These are phyloP conservation scores for Sporothrix brasiliensis DNA, from an alignment of 2,329 filamentous ascomycete species.

Conservation along the genomic window DNA sequence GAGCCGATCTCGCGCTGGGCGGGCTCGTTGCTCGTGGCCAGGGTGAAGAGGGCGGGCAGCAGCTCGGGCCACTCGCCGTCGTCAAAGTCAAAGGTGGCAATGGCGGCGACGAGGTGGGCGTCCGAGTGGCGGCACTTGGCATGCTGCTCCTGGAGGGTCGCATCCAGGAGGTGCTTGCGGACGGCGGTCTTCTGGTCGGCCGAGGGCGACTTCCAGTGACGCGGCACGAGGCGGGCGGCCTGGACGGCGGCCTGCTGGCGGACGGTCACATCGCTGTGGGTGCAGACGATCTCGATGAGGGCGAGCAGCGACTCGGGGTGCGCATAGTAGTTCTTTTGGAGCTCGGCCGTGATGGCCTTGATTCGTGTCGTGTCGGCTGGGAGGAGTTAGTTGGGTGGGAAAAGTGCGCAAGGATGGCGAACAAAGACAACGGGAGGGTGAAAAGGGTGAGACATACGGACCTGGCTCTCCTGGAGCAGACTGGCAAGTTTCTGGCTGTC, in stretches of 20 bases:
- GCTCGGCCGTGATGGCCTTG: conserved; percentile 84
- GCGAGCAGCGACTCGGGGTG: conserved; percentile 80
- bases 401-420: conserved; percentile 23
- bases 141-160: conserved; percentile 77
- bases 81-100: conserved; percentile 83
- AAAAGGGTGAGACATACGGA: conserved; percentile 62
- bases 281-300: conserved; percentile 85
- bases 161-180: conserved; percentile 79
- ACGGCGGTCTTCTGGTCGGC: conserved; percentile 77
- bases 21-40: conserved; percentile 73
- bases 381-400: conserved; percentile 31
- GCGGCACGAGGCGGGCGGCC: conserved; percentile 76
- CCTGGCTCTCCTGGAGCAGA: conserved; percentile 83
- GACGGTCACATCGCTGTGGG: conserved; percentile 70
- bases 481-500: conserved; percentile 81
- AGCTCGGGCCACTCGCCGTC: conserved; percentile 85
- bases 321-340: conserved; percentile 92
- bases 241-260: conserved; percentile 92
- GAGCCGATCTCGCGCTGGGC: conserved; percentile 86
- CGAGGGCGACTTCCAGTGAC: conserved; percentile 79
- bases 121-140: conserved; percentile 80
- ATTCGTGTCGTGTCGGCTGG: conserved; percentile 85
- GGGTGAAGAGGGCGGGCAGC: conserved; percentile 75
- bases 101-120: conserved; percentile 82
- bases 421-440: conserved; percentile 28